A percentile compares a stretch with the other conserved stretches of the same genome.
Evolutionary conservation across 2,329 filamentous ascomycete genomes (phyloP).

Genomic region (Sordariomycetes sp.): DNA sequence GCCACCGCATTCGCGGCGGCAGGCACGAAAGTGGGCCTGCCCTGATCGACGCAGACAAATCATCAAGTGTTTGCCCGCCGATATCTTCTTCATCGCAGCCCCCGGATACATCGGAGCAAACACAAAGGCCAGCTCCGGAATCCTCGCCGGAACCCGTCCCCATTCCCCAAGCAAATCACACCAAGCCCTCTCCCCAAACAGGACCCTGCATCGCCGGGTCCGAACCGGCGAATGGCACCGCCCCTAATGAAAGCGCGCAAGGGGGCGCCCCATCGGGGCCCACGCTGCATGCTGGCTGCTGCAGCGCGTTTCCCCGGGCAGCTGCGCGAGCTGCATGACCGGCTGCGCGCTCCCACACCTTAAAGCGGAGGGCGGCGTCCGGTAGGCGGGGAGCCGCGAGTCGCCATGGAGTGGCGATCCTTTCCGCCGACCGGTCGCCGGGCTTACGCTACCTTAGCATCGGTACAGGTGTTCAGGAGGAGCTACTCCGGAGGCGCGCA

Average conservation of each 20-base stretch:
- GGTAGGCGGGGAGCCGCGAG: neutral
- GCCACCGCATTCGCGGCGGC: no score
- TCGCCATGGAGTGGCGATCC: neutral
- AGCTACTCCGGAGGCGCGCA: no score
- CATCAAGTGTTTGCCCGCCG: no score
- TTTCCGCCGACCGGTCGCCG: neutral
- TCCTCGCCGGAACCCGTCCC: neutral
- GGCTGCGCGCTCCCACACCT: neutral
- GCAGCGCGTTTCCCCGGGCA: neutral
- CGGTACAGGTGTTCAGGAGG: neutral
- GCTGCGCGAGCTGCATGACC: neutral
- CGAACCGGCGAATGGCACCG: neutral
- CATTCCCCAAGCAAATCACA: neutral
- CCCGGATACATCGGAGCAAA: neutral
- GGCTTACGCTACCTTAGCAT: neutral
- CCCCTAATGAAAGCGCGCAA: neutral
- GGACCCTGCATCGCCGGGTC: neutral
- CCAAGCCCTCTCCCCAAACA: neutral
- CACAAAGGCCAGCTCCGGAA: neutral
- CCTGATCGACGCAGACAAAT: no score
- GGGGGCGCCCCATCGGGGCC: neutral
- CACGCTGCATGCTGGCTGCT: neutral
- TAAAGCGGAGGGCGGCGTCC: neutral
- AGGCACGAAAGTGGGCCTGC: no score
- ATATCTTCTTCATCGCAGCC: no score